Conservation (phyloP, 805 yeast species). For the Cyberlindnera mississippiensis region DNA sequence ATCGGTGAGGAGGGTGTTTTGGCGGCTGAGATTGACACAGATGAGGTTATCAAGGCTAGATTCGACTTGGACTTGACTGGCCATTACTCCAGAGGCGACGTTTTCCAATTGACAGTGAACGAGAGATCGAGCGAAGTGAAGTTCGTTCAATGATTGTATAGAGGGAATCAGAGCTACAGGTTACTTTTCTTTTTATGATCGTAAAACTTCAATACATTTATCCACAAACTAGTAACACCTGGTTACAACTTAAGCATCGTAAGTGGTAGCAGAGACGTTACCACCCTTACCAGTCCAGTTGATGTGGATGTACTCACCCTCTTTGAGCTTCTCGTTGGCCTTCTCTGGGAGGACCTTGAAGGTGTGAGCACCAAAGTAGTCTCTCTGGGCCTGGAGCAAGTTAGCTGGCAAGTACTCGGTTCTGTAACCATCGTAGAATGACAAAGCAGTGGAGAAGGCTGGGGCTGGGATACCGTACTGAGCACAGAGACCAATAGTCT, state of each 20-base stretch:
- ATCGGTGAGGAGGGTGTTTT: slow-evolving; percentile 38
- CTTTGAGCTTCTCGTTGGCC: slow-evolving; percentile 74
- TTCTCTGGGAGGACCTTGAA: slow-evolving; percentile 89
- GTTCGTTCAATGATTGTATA: slow-evolving; percentile 6
- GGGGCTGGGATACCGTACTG: slow-evolving; percentile 94
- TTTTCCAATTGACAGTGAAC: slow-evolving; percentile 39
- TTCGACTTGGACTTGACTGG: slow-evolving; percentile 42
- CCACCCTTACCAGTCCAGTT: slow-evolving; percentile 99
- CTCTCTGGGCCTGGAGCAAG: slow-evolving; percentile 99
- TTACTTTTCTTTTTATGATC: no score
- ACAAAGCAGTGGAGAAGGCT: slow-evolving; percentile 93
- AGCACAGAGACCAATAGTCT: slow-evolving; percentile 72
- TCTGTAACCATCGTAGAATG: slow-evolving; percentile 99
- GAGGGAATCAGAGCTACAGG: no score
- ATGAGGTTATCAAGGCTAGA: slow-evolving; percentile 35
- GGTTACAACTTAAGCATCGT: slow-evolving; percentile 62
- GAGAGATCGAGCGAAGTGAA: slow-evolving; percentile 29
- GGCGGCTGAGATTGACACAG: slow-evolving; percentile 38
- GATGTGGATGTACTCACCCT: slow-evolving; percentile 80
- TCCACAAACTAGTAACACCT: not conserved
- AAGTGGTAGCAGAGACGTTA: slow-evolving; percentile 91
- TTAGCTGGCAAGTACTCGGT: slow-evolving; percentile 94
- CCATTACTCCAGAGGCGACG: slow-evolving; percentile 42
- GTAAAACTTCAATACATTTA: no score
- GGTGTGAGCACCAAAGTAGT: slow-evolving; percentile 99